phyloP scores from a whole-genome alignment of 78 protist species.

The Salpingoeca rosetta region DNA sequence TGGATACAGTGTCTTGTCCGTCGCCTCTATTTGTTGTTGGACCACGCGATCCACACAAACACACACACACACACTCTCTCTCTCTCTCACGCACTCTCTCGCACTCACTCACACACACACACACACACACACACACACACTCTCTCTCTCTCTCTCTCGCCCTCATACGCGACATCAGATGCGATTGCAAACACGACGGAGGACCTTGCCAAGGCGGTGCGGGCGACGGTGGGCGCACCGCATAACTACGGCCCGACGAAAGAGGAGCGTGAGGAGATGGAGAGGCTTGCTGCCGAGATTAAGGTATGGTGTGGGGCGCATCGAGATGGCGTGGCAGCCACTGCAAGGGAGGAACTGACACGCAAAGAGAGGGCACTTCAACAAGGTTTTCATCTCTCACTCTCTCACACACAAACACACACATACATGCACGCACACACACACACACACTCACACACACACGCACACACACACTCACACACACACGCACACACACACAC shows the following conservation, averaged over 20 bases:
- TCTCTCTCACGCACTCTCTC: no score
- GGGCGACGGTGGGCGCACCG: constrained; percentile 28
- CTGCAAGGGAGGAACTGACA: background rate
- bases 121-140: no score
- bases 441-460: background rate
- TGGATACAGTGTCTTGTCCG: no score
- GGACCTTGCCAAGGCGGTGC: no score
- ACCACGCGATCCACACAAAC: no score
- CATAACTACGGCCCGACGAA: constrained; percentile 41
- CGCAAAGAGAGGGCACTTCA: background rate
- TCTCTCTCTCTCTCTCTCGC: no score
- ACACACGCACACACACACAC: background rate
- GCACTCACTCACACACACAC: no score
- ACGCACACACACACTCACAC: background rate
- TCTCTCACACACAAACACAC: no score
- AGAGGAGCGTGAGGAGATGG: constrained; percentile 5
- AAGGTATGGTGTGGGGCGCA: background rate
- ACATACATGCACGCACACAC: background rate
- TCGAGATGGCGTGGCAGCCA: background rate
- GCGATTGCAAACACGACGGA: no score
- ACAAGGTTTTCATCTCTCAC: background rate
- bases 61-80: no score
- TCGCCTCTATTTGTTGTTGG: no score
- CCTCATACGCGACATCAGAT: no score
- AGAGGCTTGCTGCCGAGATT: background rate